Percentiles rank a stretch among this genome's conserved stretches.
These are phyloP conservation scores for Nitzschia palea DNA, from an alignment of 108 stramenopile genomes.

Conservation along the genomic window DNA sequence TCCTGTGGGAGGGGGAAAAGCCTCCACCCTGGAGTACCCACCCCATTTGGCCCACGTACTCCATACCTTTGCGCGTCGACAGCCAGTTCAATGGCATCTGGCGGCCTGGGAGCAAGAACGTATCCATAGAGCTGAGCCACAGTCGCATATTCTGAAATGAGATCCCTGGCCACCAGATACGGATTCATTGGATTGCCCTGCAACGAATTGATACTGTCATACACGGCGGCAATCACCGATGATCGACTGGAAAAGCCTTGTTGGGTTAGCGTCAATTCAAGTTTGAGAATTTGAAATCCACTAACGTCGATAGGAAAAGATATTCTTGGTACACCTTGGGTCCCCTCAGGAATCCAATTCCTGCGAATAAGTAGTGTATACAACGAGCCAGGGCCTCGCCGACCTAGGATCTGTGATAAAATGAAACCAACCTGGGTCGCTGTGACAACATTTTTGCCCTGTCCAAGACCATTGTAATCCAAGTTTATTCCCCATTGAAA, in stretches of 20 bases:
- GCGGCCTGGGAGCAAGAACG: conserved; percentile 59
- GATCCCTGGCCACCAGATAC: conserved; percentile 36
- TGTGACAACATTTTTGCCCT: conserved; percentile 31
- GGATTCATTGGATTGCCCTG: conserved; percentile 15
- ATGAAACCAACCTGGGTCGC: conserved; percentile 68
- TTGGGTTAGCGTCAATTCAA: conserved; percentile 64
- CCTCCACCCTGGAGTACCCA: conserved; percentile 58
- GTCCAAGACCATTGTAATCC: conserved; percentile 32
- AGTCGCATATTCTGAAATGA: conserved; percentile 61
- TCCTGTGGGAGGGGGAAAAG: conserved; percentile 58
- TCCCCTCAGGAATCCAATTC: conserved; percentile 62
- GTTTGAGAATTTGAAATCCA: conserved; percentile 71
- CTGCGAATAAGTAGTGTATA: conserved; percentile 54
- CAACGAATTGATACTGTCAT: conserved; percentile 49
- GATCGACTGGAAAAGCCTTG: conserved; percentile 73
- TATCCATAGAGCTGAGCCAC: conserved; percentile 70
- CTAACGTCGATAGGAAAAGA: conserved; percentile 72
- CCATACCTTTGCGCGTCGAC: conserved; percentile 72
- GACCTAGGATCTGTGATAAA: conserved; percentile 68
- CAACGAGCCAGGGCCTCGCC: conserved; percentile 73
- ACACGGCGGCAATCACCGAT: conserved; percentile 71
- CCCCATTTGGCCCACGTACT: conserved; percentile 44
- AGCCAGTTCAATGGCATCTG: conserved; percentile 80
- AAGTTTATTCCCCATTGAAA: conserved; percentile 67
- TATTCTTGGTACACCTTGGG: conserved; percentile 59